Conservation (phyloP, 352 stramenopile species). For the Pilasporangium apinafurcum region DNA sequence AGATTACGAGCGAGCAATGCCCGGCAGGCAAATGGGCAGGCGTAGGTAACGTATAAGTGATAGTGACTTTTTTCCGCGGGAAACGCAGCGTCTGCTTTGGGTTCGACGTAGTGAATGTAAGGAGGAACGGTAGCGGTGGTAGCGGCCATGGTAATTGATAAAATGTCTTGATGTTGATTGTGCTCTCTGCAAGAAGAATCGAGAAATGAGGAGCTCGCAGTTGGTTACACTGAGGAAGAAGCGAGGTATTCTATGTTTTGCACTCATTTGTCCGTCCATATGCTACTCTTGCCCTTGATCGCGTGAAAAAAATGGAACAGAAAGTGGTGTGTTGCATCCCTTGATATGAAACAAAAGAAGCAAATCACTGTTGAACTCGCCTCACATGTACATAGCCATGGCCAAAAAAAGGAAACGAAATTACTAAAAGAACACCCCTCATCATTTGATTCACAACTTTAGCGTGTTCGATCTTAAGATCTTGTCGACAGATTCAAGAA, state of each 20-base stretch:
- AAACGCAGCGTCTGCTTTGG: conserved; percentile 13
- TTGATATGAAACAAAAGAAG: neutral
- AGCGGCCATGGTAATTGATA: no score
- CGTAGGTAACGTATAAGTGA: conserved; percentile 87
- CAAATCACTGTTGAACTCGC: neutral
- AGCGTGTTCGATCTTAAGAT: no score
- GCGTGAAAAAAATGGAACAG: no score
- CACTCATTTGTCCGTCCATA: no score
- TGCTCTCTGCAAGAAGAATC: no score
- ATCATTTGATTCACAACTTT: no score
- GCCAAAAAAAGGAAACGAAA: neutral
- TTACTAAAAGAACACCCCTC: neutral
- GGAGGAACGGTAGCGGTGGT: neutral
- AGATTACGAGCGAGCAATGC: conserved; percentile 66
- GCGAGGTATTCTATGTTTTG: no score
- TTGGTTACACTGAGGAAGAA: no score
- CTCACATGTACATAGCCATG: neutral
- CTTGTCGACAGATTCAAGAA: neutral
- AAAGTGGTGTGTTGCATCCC: no score
- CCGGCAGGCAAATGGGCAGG: conserved; percentile 64
- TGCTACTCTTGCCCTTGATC: no score
- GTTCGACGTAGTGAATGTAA: conserved; percentile 10
- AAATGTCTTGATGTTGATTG: no score
- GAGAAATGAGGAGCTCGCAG: no score
- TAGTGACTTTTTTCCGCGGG: conserved; percentile 46